Evolutionary conservation across 305 asterid genomes (phyloP), one percentile per base, ranked within the genome.

Genomic region (Fraxinus platypoda): DNA sequence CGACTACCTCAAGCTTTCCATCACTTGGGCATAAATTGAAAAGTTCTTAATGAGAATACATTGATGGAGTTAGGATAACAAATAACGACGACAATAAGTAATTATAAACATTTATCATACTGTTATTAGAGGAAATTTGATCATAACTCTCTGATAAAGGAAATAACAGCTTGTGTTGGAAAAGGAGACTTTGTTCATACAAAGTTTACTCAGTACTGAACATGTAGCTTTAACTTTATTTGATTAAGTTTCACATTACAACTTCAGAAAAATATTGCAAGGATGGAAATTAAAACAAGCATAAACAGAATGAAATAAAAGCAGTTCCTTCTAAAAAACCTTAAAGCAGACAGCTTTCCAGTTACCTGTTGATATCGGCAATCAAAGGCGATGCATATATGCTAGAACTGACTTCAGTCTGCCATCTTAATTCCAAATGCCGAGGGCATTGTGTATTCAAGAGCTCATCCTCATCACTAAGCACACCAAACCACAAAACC

Each of bases 381-480:
- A 96, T 85, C 88, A 96, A 86, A 1, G 99, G 99, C 33, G 99
- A 76, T 0, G 98, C 97, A 82, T 94, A 96, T 82, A 96, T 88
- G 89, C 99, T 96, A 81, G 99, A 93, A 88, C 98, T 96, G 86
- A 96, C 98, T 93, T 96, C 99, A 78, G 94, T 84, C 90, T 96
- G 98, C 99, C 99, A 96, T 88, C 99, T 91, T 84, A 96, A 91
- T 82, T 96, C 99, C 92, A 96, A 91, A 87, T 91, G 92, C 89
- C 87, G 98, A 76, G 99, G 99, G 84, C 99, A 96, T 84, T 94
- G 97, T 21, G 97, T 88, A 88, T 96, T 96, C 94, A 96, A 85
- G 83, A 96, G 81, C 80, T 92, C 98, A 79, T 91, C 97, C 91
- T 96, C 99, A 83, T 93, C 97, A 64, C 99, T 95, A 79, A 30